Evolutionary conservation across 345 rosid genomes (phyloP).

Genomic region (Citrus maxima): DNA sequence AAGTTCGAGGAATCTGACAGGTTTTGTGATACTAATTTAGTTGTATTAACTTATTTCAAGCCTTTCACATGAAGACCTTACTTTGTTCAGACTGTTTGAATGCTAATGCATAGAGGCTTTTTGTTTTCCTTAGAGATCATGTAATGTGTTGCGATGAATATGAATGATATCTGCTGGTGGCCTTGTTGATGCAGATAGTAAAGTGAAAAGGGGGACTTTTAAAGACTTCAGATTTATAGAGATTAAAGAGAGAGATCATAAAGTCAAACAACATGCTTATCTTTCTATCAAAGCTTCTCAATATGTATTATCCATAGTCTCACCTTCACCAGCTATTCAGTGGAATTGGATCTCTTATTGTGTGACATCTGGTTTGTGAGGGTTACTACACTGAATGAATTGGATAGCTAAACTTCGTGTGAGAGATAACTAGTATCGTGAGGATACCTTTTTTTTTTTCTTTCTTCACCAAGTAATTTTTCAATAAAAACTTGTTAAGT

Average conservation of each 20-base stretch:
- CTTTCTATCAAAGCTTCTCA: slow-evolving; percentile 34
- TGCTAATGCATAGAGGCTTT: slow-evolving; percentile 9
- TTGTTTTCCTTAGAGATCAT: slow-evolving; percentile 17
- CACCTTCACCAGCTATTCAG: slow-evolving; percentile 34
- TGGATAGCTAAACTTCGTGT: slow-evolving; percentile 26
- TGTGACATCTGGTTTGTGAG: slow-evolving; percentile 30
- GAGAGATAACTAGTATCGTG: slow-evolving; percentile 28
- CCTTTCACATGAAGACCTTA: not conserved
- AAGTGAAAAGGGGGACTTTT: slow-evolving; percentile 49
- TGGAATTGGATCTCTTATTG: slow-evolving; percentile 26
- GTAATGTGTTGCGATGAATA: slow-evolving; percentile 20
- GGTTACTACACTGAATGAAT: slow-evolving; percentile 34
- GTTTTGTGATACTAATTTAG: not conserved
- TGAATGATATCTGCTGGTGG: slow-evolving; percentile 43
- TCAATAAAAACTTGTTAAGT: slow-evolving; percentile 38
- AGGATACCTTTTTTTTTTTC: slow-evolving; percentile 25
- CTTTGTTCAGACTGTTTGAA: slow-evolving; percentile 9
- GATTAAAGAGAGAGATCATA: slow-evolving; percentile 43
- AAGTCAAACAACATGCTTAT: slow-evolving; percentile 44
- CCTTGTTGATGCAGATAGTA: slow-evolving; percentile 62
- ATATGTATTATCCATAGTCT: slow-evolving; percentile 33
- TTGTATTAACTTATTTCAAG: not conserved
- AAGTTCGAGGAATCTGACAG: not conserved
- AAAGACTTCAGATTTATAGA: slow-evolving; percentile 49
- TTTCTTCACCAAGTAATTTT: slow-evolving; percentile 19